Percentiles rank a stretch among this genome's conserved stretches.
phyloP scores from a whole-genome alignment of 2,329 filamentous ascomycete species.

The Penicillium italicum region DNA sequence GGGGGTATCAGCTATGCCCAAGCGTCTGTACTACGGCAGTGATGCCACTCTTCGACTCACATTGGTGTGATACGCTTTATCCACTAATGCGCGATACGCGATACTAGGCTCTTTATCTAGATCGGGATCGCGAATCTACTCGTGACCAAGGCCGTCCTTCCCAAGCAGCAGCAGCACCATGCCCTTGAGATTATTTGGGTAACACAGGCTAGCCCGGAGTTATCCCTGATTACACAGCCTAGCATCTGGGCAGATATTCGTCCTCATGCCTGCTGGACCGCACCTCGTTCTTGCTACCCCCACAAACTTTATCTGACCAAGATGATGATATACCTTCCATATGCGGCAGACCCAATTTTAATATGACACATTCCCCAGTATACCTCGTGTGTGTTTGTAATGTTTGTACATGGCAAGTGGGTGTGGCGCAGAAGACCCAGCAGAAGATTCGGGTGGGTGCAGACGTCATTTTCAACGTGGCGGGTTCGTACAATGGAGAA shows the following conservation, averaged over 20 bases:
- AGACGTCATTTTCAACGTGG: conserved; percentile 1
- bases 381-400: not conserved
- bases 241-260: not conserved
- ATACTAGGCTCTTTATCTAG: not conserved
- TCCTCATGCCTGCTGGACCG: not conserved
- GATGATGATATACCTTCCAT: not conserved
- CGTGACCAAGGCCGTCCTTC: not conserved
- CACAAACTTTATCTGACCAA: not conserved
- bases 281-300: not conserved
- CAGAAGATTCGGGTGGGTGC: not conserved
- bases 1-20: not conserved
- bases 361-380: not conserved
- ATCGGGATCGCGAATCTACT: not conserved
- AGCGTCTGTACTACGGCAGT: not conserved
- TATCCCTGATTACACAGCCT: not conserved
- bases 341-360: not conserved
- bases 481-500: not conserved
- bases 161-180: not conserved
- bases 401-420: not conserved
- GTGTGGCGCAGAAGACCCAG: not conserved
- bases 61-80: not conserved
- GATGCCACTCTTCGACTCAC: not conserved
- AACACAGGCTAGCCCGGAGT: not conserved
- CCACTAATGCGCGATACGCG: not conserved
- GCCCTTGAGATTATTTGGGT: too few relatives aligned